Conservation (phyloP, 176 grass and related monocot species). For the Eleusine indica region DNA sequence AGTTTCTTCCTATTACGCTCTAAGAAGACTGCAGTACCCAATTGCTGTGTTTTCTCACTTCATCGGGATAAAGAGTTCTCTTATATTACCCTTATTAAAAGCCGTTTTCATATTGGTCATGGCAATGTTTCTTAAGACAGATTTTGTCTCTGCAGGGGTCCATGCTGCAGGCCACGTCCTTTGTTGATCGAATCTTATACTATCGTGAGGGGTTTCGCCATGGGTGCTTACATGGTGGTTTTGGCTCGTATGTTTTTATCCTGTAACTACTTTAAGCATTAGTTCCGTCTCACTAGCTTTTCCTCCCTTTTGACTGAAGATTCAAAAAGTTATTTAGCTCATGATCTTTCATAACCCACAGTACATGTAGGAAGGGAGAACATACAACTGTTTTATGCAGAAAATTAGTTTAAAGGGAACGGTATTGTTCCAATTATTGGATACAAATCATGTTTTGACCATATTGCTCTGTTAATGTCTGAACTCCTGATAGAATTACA, state of each 20-base stretch:
- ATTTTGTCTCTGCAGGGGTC: not conserved
- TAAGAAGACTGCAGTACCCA: not conserved
- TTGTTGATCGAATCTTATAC: not conserved
- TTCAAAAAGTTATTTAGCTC: not conserved
- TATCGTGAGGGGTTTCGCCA: constrained; percentile 5
- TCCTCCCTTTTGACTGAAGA: no score
- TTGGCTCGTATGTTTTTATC: not conserved
- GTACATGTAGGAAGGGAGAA: not conserved
- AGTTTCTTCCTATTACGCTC: not conserved
- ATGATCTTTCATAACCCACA: not conserved
- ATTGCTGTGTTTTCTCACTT: no score
- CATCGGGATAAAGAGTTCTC: not conserved
- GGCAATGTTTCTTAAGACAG: not conserved
- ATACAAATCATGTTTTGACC: not conserved
- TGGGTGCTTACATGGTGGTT: constrained; percentile 14
- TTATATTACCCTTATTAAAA: not conserved
- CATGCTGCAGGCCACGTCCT: not conserved
- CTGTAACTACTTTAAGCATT: not conserved
- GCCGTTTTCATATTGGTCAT: not conserved
- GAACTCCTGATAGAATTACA: not conserved
- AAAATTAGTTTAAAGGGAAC: not conserved
- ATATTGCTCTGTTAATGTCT: not conserved
- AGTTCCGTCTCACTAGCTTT: not conserved
- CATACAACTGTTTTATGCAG: not conserved
- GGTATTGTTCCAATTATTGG: not conserved